Evolutionary conservation across 257 asterid genomes (phyloP), one percentile per base, ranked within the genome.

Genomic region (Rauvolfia tetraphylla): DNA sequence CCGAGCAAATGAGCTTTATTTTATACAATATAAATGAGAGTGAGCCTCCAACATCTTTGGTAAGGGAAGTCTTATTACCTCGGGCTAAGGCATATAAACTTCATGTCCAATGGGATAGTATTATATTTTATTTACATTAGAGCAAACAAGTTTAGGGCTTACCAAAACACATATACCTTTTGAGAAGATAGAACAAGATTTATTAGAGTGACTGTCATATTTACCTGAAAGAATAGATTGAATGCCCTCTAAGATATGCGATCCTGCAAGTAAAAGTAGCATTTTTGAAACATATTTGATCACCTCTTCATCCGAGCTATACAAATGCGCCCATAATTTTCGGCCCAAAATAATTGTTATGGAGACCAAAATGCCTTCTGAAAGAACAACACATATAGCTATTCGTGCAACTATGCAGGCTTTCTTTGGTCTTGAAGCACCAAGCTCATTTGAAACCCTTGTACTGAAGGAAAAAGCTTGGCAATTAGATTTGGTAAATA

Each of bases 251-350:
- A 78, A n/a, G 10, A 53, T 69, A 54, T 75, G 51, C 58, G 74
- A 76, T 22, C 76, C 27, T 18, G 81, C 76, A 25, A 81, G 46
- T 10, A 81, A 66, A 41, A 78, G 81, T 71, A 73, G 18, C 81
- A 81, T 71, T 0, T 63, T 23, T 34, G 27, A 34, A 1, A 81
- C 63, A 67, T 76, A 76, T 63, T 53, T 48, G 7, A 72, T 75
- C 68, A 81, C 84, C 56, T 76, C 84, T 71, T 71, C 76, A 17
- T 81, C 81, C 15, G 72, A 57, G 46, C 81, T 81, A 59, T 76
- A 81, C 65, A 71, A 65, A 63, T 72, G 76, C 13, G 81, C 84
- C 5, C 76, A 31, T 15, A 81, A 20, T 63, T 57, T 23, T 31
- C 68, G 66, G 34, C 68, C 63, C 29, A 41, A 1, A 22, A 51